Evolutionary conservation across 768 basidiomycete species (phyloP), one percentile per base, ranked within the genome.

Genomic region (Saitozyma sp.): DNA sequence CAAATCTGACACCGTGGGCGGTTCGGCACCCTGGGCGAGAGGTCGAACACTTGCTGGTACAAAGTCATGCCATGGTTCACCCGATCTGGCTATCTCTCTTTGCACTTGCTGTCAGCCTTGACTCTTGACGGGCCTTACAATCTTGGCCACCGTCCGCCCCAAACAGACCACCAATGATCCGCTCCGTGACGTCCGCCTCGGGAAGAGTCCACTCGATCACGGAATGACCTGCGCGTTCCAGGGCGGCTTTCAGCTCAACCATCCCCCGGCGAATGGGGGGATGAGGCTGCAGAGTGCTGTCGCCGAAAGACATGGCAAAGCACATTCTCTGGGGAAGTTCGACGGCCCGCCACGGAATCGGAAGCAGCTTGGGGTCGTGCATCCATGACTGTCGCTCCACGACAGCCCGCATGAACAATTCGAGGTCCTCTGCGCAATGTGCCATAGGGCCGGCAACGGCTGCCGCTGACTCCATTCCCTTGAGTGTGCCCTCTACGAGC

Each of bases 161-260:
- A n/a, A n/a, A n/a, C n/a, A n/a, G n/a, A n/a, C n/a, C n/a, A n/a
- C n/a, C n/a, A 54, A 45, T 54, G 13, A 39, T 67, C 71, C 10
- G 85, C 59, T 85, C 86, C 13, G 85, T 83, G 37, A 85, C 73
- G 56, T 84, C n/a, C n/a, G n/a, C n/a, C n/a, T n/a, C n/a, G n/a
- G n/a, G n/a, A n/a, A n/a, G n/a, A n/a, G 46, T 56, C 62, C 67
- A 76, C 46, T 64, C 61, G 11, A 69, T 61, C 29, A 76, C 71
- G 16, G 54, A 63, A 58, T 73, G 71, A 3, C 74, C 74, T 10
- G 71, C 74, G 2, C 58, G 59, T 49, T 67, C 65, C 9, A 75
- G 53, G 6, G 69, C 65, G 9, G 50, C 59, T 38, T 59, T 62
- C 13, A 63, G 58, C 54, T 66, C 46, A 13, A 54, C 16, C 39